Base-by-base conservation (phyloP, 768 basidiomycete species). In the Obba rivulosa region DNA sequence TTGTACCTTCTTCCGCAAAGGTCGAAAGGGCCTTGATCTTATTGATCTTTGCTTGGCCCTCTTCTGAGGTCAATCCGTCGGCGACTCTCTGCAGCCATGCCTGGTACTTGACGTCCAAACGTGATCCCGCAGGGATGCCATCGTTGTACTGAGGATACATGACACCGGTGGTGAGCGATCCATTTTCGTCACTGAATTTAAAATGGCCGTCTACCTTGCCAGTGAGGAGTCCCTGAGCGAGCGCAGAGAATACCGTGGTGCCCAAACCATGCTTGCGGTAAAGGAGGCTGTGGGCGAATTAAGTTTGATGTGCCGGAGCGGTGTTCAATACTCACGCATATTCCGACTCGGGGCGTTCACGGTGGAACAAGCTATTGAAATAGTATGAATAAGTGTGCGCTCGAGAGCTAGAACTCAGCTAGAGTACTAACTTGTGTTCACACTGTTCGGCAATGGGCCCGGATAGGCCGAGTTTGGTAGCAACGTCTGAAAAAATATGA, bases 261-360 rank as follows among this genome's bases (percentile, higher is more conserved):
- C 84, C 80, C 31, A 78, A 65, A 4, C 71, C 72, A 61, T 87
- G 84, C 56, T 83, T 83, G 55, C 72, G 68, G 65, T 85, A 88
- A 31, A 85, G 63, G 3, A 76, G 76, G 8, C 79, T 79, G 35
- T 25, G 18, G 14, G 28, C 16, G 34, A 36, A 46, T 34, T 11
- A 14, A 24, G 9, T 3, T 45, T 44, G 9, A 17, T 37, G 7
- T 8, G 8, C 4, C 34, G 20, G 17, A 40, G 23, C 13, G 43
- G 34, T 11, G 14, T 11, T 16, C 8, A 3, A 18, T 25, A 59
- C 73, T 45, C 55, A 80, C 75, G 66, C 71, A 65, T 85, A 89
- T 71, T 92, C 87, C 53, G 77, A 76, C 67, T 92, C 90, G n/a
- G 87, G 80, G 10, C 81, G 74, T 49, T 90, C 84, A n/a, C 88